Evolutionary conservation across 108 stramenopile genomes (phyloP), one percentile per base, ranked within the genome.

Genomic region (Conticribra guillardii): DNA sequence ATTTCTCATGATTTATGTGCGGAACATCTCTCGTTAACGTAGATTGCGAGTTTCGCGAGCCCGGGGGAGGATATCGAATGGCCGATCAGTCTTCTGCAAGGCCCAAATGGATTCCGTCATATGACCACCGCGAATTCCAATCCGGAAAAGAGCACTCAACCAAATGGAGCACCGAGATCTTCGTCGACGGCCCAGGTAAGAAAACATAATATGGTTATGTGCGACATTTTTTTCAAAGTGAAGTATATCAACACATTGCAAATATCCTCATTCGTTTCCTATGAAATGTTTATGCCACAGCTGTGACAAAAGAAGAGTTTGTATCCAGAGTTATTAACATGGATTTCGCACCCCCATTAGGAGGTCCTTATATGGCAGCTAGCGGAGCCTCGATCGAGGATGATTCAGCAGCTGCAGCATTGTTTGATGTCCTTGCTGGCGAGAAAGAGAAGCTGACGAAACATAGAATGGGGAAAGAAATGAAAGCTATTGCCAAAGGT

Each of bases 41-140:
- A 60, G 76, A 79, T 37, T 82, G 81, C 33, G 76, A 78, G 54
- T 79, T 59, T 54, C 84, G 92, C 32, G 82, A 89, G 24, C 92
- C 92, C 0, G 90, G 71, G 50, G 92, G 92, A 21, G 92, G 90
- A 37, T 94, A 94, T 55, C 60, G 79, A 24, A 91, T 91, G 92
- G 85, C 92, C 0, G 92, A 94, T 71, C 92, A 94, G 67, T 81
- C 82, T 4, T 72, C 89, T 16, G 64, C 77, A 16, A 70, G 92
- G 45, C 92, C 92, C 2, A 94, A 94, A 63, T 94, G 92, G 92
- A 94, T 94, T 31, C 90, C 90, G 1, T 54, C 67, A 14, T 94
- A 94, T 69, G 85, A 86, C 29, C 74, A 77, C 44, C 86, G 92
- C 1, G 47, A 31, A 21, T 88, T 90, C 56, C 72, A 69, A 32